Conservation (phyloP, 225 moss, liverwort and hornwort genomes). For the Pseudoscleropodium purum region DNA sequence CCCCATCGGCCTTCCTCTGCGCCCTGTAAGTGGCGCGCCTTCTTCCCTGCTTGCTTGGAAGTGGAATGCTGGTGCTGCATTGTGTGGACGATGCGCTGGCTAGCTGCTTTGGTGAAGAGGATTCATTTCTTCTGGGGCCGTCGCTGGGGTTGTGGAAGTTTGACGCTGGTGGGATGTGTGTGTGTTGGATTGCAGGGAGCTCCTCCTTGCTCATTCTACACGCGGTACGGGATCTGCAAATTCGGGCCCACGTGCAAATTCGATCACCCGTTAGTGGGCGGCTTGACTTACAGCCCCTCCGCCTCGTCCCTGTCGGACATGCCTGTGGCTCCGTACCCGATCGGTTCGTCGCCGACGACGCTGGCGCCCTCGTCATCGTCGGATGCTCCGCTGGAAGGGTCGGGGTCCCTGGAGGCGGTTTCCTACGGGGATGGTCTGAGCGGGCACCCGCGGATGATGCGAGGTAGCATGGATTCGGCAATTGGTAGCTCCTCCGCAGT, state of each 20-base stretch:
- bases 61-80: not conserved
- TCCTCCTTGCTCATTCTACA: slow-evolving; percentile 91
- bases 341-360: slow-evolving; percentile 51
- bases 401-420: slow-evolving; percentile 50
- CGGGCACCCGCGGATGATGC: slow-evolving; percentile 46
- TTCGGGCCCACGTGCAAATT: slow-evolving; percentile 99
- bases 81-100: not conserved
- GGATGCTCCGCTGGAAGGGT: slow-evolving; percentile 55
- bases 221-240: slow-evolving; percentile 92
- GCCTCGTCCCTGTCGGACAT: slow-evolving; percentile 88
- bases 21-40: slow-evolving; percentile 63
- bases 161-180: not conserved
- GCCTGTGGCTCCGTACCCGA: slow-evolving; percentile 90
- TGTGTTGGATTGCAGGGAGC: slow-evolving; percentile 58
- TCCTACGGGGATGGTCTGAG: slow-evolving; percentile 53
- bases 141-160: not conserved
- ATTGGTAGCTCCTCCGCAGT: slow-evolving; percentile 31
- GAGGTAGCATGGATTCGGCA: slow-evolving; percentile 51
- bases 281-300: slow-evolving; percentile 84
- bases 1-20: slow-evolving; percentile 89
- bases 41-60: not conserved
- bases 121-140: not conserved
- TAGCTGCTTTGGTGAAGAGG: not conserved
- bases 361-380: slow-evolving; percentile 65
- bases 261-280: slow-evolving; percentile 84